Evolutionary conservation across 352 stramenopile genomes (phyloP), one percentile per base, ranked within the genome.

Genomic region (Phytophthora pistaciae): DNA sequence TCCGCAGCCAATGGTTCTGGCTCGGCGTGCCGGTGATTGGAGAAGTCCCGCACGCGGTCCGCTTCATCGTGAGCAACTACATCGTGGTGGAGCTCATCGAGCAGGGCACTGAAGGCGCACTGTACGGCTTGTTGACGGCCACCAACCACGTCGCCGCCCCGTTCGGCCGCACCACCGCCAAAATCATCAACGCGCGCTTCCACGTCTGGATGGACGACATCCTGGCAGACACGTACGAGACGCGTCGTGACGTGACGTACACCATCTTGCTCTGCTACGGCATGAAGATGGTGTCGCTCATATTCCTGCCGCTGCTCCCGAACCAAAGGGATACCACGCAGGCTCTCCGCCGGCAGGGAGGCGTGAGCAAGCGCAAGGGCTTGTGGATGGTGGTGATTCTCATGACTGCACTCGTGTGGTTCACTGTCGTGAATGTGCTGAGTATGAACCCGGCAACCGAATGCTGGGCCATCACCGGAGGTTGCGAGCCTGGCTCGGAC

Each of bases 391-490:
- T 89, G 10, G 44, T 62, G 13, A 72, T 84, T 46, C 54, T 89
- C n/a, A 48, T 74, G 31, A 13, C 79, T 11, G 79, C 79, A 3
- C 50, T 86, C 16, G 38, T 66, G n/a, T 89, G 82, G 79, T 72
- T 80, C 25, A 85, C 74, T 42, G 64, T 75, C 23, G 78, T 85
- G 33, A 87, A 88, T 56, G 48, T 90, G 16, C 33, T 94, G 49
- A 87, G 76, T 48, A 91, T 93, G 72, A 75, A 82, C 57, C 66
- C 76, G 5, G 63, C 48, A n/a, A 94, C 83, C 31, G 72, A 84
- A 62, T 94, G 87, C 77, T 89, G 81, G 77, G 70, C 74, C 16
- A 84, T 95, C 66, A 87, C 79, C 0, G 87, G 87, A 40, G 87
- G 85, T 4, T 91, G 82, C 31, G 78, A 74, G 25, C 76, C 75